These are phyloP conservation scores for Phialocephala sp. DNA, from an alignment of 2,329 filamentous ascomycete species.

Conservation along the genomic window DNA sequence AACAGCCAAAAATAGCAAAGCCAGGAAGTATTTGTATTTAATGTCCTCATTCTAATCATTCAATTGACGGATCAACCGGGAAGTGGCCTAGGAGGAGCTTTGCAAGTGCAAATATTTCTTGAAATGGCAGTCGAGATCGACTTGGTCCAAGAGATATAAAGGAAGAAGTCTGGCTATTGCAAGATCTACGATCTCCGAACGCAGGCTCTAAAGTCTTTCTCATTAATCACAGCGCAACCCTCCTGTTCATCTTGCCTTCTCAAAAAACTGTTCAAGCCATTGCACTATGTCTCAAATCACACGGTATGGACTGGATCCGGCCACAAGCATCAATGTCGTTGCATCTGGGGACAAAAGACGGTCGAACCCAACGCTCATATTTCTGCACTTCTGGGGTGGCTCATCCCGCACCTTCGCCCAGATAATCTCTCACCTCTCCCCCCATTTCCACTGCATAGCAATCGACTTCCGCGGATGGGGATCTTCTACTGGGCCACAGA, in stretches of 20 bases:
- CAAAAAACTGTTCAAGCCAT: not conserved
- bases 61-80: too few species aligned
- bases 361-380: constrained; percentile 34
- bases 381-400: constrained; percentile 49
- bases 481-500: constrained; percentile 41
- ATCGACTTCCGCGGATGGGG: constrained; percentile 46
- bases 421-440: constrained; percentile 28
- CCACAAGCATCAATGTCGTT: not conserved
- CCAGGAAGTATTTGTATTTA: constrained; percentile 4
- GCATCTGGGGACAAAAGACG: not conserved
- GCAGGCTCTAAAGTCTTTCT: not conserved
- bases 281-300: not conserved
- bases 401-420: constrained; percentile 43
- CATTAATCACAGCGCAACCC: too few species aligned
- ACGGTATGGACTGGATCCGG: not conserved
- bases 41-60: not conserved
- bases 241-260: not conserved
- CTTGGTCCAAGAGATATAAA: not conserved
- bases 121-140: not conserved
- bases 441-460: constrained; percentile 38
- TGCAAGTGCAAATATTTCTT: not conserved
- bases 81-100: too few species aligned
- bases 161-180: not conserved
- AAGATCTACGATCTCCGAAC: not conserved
- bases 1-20: not conserved